phyloP scores from a whole-genome alignment of 495 filamentous ascomycete species.

The Aspergillus carlsbadensis region DNA sequence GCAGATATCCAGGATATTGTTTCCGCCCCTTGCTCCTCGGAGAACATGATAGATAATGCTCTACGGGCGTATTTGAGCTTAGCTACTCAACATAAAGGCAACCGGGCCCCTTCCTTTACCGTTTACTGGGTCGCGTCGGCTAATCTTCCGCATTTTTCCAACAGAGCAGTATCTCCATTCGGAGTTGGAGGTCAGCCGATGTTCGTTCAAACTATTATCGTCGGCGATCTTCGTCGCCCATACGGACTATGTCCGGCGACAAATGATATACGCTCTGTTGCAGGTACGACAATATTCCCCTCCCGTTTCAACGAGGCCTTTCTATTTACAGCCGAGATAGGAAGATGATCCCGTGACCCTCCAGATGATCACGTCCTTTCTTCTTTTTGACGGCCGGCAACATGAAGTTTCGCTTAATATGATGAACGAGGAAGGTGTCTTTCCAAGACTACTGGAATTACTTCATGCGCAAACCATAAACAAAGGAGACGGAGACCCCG shows the following conservation, averaged over 20 bases:
- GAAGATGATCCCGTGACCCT: slow-evolving; percentile 79
- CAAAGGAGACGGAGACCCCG: slow-evolving; percentile 62
- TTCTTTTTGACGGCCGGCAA: slow-evolving; percentile 85
- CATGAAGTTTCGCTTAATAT: slow-evolving; percentile 76
- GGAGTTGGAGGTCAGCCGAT: slow-evolving; percentile 81
- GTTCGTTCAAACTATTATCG: slow-evolving; percentile 76
- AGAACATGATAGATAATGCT: slow-evolving; percentile 82
- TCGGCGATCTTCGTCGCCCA: slow-evolving; percentile 72
- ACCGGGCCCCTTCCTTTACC: neutral
- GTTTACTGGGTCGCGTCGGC: neutral
- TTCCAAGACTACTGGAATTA: slow-evolving; percentile 78
- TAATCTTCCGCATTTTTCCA: neutral
- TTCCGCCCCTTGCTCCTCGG: slow-evolving; percentile 64
- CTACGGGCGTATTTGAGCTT: slow-evolving; percentile 81
- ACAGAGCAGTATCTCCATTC: slow-evolving; percentile 76
- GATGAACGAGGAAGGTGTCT: slow-evolving; percentile 84
- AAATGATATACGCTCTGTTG: slow-evolving; percentile 87
- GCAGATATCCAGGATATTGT: slow-evolving; percentile 82
- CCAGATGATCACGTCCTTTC: slow-evolving; percentile 78
- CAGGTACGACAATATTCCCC: slow-evolving; percentile 58
- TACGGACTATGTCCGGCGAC: slow-evolving; percentile 83
- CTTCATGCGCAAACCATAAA: slow-evolving; percentile 59
- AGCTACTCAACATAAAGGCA: slow-evolving; percentile 72
- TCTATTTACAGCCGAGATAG: slow-evolving; percentile 29
- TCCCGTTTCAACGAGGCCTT: neutral